Percentiles rank a stretch among this genome's conserved stretches.
These are phyloP conservation scores for Metroxylon sagu DNA, from an alignment of 176 grass and related monocot species.

Conservation along the genomic window DNA sequence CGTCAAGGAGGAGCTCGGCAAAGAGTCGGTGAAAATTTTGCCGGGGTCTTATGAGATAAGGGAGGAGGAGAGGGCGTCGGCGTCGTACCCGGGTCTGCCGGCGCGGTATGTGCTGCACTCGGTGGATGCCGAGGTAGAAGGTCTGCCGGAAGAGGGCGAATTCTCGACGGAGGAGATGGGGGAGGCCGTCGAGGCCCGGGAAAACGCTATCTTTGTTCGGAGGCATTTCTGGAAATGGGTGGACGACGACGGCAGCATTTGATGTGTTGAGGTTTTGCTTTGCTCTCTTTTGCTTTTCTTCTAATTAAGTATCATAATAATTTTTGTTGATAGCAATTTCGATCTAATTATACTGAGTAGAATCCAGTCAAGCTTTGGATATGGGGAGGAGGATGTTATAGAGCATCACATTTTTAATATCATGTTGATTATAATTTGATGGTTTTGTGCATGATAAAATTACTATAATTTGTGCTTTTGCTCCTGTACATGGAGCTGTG, in stretches of 20 bases:
- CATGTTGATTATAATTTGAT: too few species aligned
- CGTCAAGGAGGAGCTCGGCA: constrained; percentile 65
- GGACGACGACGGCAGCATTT: constrained; percentile 5
- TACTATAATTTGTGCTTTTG: too few species aligned
- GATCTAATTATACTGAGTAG: too few species aligned
- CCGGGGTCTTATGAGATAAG: constrained; percentile 17
- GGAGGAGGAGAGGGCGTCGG: constrained; percentile 65
- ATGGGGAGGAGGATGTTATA: too few species aligned
- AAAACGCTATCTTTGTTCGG: constrained; percentile 40
- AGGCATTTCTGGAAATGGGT: constrained; percentile 44
- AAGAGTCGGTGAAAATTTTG: constrained; percentile 38
- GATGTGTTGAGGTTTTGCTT: too few species aligned
- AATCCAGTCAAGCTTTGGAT: too few species aligned
- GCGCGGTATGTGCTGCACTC: constrained; percentile 67
- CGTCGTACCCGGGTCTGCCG: constrained; percentile 58
- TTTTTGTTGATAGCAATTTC: too few species aligned
- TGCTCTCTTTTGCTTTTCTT: too few species aligned
- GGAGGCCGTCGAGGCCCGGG: constrained; percentile 38
- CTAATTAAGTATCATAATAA: too few species aligned
- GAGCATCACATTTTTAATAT: too few species aligned
- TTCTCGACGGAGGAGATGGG: constrained; percentile 83
- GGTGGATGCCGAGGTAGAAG: constrained; percentile 54
- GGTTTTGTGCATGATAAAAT: too few species aligned
- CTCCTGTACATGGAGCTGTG: too few species aligned
- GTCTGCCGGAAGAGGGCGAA: constrained; percentile 53